Base-by-base conservation (phyloP, 2,329 filamentous ascomycete species). In the Aspergillus hortae region DNA sequence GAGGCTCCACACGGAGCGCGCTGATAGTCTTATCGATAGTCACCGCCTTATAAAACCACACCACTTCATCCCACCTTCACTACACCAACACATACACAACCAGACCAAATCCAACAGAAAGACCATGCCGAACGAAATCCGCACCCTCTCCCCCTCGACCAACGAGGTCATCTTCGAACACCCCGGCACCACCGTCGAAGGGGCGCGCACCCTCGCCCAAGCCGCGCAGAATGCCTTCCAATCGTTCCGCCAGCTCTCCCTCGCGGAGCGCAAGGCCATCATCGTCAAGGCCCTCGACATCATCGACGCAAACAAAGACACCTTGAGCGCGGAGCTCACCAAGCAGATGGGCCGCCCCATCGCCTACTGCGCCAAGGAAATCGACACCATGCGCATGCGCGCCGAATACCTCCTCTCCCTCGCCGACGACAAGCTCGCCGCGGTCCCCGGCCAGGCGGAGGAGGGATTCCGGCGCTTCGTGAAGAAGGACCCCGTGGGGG, bases 271-370 rank as follows among this genome's bases (percentile, higher is more conserved):
- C 47, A 87, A 94, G 70, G 80, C 79, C n/a, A 91, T 95, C 57
- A 82, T 96, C 62, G 85, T 83, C 67, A 89, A 88, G 63, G 91
- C 90, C 1, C 74, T 96, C 33, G 81, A 86, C 57, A 74, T 89
- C 6, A 77, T 96, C 30, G 73, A 76, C 9, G 80, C 83, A 17
- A 84, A 84, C 64, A 82, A 89, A 69, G 86, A 92, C 81, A 87
- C 85, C 52, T 78, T 96, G 36, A 90, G 87, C 4, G 80, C 83
- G 61, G 90, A 95, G 68, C 77, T 96, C 55, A 95, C 90, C 0
- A 83, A 87, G 62, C 91, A 96, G 75, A 96, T 96, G 90, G 91
- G 92, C 35, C 82, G 92, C 21, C 91, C 92, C 21, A 95, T 95
- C 64, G 83, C 87, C 45, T 96, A 91, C 70, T 88, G 87, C 1